Evolutionary conservation across 805 yeast genomes (phyloP), one percentile per base, ranked within the genome.

Genomic region (Candida parachauliodes): DNA sequence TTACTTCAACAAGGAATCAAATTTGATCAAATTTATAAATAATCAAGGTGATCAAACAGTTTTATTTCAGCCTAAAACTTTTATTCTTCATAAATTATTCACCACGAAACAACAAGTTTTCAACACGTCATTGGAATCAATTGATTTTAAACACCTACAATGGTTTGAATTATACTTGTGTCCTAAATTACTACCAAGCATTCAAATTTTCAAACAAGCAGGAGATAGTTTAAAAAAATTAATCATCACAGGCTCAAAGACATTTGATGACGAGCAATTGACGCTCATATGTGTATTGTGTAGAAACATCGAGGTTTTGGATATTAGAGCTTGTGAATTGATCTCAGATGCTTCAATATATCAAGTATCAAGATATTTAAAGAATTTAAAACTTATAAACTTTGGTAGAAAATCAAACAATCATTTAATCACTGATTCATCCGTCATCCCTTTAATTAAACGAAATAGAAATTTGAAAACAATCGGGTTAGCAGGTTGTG

Each of bases 401-500:
- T 72, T 88, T 39, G 96, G 96, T 8, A 74, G 97, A 42, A 88
- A 85, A 40, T 62, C 72, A 22, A 72, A 74, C 36, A 86, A 89
- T 24, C 73, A 77, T 28, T 59, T 74, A 21, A 76, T 89, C 33
- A 81, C 95, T 1, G 91, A 86, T 63, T 66, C 74, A 25, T 77
- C 93, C 5, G 56, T 88, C 18, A 62, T 74, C 10, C 71, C 73
- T 10, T 60, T 88, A 19, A 74, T 79, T 8, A 65, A 67, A 24
- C 74, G 75, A 48, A 81, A 88, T 38, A 47, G 40, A 3, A 55
- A 62, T 15, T 68, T 82, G 32, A 67, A 70, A 31, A 88, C 96
- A 0, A 64, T 89, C 30, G 97, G 97, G 0, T 63, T 88, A 15
- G 96, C 97, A 0, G 98, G 98, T 5, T 87, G 96, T 57, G 68